Conservation (phyloP, 2,329 filamentous ascomycete genomes). For the Juglanconis juglandina region DNA sequence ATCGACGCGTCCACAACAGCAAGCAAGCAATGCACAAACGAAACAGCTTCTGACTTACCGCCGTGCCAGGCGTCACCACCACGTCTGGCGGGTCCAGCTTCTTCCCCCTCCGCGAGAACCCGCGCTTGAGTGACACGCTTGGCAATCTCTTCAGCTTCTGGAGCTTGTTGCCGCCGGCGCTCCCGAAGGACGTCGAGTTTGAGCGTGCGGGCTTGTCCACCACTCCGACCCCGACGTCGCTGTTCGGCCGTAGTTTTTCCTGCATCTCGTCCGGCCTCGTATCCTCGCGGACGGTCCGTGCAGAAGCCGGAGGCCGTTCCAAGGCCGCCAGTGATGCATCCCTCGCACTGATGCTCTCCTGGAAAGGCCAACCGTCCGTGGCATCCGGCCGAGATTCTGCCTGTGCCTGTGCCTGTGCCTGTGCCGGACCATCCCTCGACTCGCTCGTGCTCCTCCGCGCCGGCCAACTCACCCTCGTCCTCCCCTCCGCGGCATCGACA, state of each 20-base stretch:
- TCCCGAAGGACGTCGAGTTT: not conserved
- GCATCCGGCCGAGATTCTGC: not conserved
- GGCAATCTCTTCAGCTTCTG: constrained; percentile 1
- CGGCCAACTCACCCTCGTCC: constrained; percentile 3
- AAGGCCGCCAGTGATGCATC: not conserved
- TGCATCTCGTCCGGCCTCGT: not conserved
- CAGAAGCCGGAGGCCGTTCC: not conserved
- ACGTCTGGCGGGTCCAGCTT: constrained; percentile 8
- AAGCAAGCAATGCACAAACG: not conserved
- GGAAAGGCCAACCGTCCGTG: not conserved
- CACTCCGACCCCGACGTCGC: not conserved
- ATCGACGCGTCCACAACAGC: not conserved
- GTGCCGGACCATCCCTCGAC: not conserved
- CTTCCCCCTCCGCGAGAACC: constrained; percentile 2
- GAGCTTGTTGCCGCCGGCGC: not conserved
- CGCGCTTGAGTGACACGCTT: constrained; percentile 5
- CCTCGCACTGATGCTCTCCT: not conserved
- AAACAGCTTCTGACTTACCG: constrained; percentile 9
- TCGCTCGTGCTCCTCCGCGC: not conserved
- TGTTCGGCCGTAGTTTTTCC: not conserved
- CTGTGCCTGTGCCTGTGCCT: not conserved
- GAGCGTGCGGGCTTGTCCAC: not conserved
- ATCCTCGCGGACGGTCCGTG: not conserved
- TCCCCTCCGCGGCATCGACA: not conserved
- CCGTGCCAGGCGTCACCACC: constrained; percentile 11